Base-by-base conservation (phyloP, 1,284 basidiomycete genomes). In the Apiotrichum laibachii region DNA sequence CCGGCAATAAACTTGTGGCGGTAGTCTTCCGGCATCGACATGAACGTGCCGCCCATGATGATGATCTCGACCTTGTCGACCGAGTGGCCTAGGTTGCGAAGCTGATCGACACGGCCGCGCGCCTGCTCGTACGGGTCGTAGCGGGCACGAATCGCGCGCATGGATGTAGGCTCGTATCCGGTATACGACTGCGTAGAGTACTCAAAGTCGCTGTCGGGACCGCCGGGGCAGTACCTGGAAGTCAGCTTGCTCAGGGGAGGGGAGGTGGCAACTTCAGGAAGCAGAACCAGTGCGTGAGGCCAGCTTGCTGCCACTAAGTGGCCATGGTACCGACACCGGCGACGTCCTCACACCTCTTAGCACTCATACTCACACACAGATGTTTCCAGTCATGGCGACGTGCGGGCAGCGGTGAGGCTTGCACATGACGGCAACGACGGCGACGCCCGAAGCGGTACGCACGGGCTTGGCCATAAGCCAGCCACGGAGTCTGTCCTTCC, bases 41-140 rank as follows among this genome's bases (percentile, higher is more conserved):
- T 97, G 79, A 99, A 99, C 5, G 95, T 99, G 48, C 95, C 95
- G 37, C 95, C 96, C 95, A 99, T 99, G 69, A 99, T 84, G 66
- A 99, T 99, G 73, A 98, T 98, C 75, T 99, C 95, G 50, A 99
- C 92, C 84, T 99, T 99, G 80, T 99, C 96, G 2, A 98, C 95
- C 68, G 85, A 93, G 78, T 99, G 96, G 1, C 96, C 96, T 16
- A 99, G 80, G 72, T 87, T 88, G 75, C 93, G 90, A 54, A 99
- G 81, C 75, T 99, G 96, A 74, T 98, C 94, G 1, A 99, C 90
- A 31, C 96, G 85, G 11, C 92, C 92, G 68, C 91, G 83, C 16
- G 92, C 94, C 79, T 99, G 96, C 75, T 99, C 96, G 72, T 98
- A 99, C 1, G 95, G 96, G 76, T 99, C 96, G 75, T 99, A 99